Percentiles rank a stretch among this genome's conserved stretches.
Conservation (phyloP, 768 basidiomycete species). For the Russula sp. region DNA sequence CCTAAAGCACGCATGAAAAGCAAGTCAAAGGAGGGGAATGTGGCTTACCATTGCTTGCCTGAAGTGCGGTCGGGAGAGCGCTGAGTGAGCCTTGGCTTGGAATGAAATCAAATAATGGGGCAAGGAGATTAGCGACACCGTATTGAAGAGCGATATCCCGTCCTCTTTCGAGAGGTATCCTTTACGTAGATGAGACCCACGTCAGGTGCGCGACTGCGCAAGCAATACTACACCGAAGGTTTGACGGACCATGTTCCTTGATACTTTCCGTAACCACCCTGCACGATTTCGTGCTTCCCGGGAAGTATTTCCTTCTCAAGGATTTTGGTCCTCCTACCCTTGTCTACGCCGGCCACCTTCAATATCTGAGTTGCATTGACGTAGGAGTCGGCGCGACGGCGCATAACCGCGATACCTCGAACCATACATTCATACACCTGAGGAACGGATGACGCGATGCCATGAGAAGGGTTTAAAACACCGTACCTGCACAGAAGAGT, state of each 20-base stretch:
- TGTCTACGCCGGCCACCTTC: slow-evolving; percentile 97
- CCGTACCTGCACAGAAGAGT: slow-evolving; percentile 77
- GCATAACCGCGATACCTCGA: slow-evolving; percentile 97
- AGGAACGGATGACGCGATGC: slow-evolving; percentile 22
- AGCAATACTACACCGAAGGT: background rate
- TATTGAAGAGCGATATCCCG: slow-evolving; percentile 89
- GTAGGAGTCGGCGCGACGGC: slow-evolving; percentile 86
- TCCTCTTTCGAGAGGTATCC: slow-evolving; percentile 95
- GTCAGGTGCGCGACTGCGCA: slow-evolving; percentile 3
- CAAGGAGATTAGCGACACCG: slow-evolving; percentile 81
- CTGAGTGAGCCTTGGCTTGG: slow-evolving; percentile 65
- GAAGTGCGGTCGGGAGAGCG: slow-evolving; percentile 45
- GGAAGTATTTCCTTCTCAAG: slow-evolving; percentile 94
- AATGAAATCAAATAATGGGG: slow-evolving; percentile 89
- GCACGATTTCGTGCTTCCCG: slow-evolving; percentile 95
- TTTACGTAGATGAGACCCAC: slow-evolving; percentile 27
- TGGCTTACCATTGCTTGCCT: slow-evolving; percentile 16
- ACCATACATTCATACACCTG: slow-evolving; percentile 98
- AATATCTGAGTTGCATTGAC: slow-evolving; percentile 99
- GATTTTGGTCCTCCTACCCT: slow-evolving; percentile 93
- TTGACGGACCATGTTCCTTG: slow-evolving; percentile 90
- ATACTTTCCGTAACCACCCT: slow-evolving; percentile 98
- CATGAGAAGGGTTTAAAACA: background rate
- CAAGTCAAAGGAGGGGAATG: background rate
- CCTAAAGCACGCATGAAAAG: background rate